Evolutionary conservation across 371 early-diverging fungal genomes (phyloP).

Genomic region (Mortierella sp.): DNA sequence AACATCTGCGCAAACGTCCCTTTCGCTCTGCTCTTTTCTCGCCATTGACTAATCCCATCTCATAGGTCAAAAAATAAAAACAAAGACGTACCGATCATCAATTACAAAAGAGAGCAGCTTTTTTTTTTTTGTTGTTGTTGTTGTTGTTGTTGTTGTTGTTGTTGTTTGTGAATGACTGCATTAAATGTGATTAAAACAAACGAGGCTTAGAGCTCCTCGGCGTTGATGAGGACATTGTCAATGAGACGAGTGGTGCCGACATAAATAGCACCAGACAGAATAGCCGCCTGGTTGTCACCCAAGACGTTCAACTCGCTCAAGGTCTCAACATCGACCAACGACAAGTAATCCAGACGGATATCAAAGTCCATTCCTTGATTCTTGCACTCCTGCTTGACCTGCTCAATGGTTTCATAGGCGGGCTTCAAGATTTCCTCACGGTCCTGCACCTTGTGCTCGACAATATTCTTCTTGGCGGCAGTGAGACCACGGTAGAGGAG

Average conservation of each 20-base stretch:
- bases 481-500: conserved; percentile 81
- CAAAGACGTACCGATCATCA: too few relatives aligned
- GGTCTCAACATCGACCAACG: conserved; percentile 79
- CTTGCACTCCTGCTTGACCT: conserved; percentile 60
- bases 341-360: conserved; percentile 87
- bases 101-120: too few relatives aligned
- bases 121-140: too few relatives aligned
- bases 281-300: conserved; percentile 72
- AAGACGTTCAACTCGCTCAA: conserved; percentile 74
- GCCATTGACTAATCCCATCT: too few relatives aligned
- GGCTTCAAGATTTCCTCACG: conserved; percentile 66
- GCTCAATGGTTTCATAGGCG: conserved; percentile 60
- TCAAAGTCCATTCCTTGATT: conserved; percentile 61
- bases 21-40: too few relatives aligned
- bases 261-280: conserved; percentile 91
- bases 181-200: too few relatives aligned
- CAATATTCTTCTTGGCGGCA: conserved; percentile 64
- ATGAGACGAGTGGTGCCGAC: conserved; percentile 94
- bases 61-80: too few relatives aligned
- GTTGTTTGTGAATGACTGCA: too few relatives aligned
- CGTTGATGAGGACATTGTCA: conserved; percentile 84
- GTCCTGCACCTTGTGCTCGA: conserved; percentile 61
- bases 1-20: too few relatives aligned
- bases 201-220: conserved; percentile 44
- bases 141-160: too few relatives aligned